Base-by-base conservation (phyloP, 2,329 filamentous ascomycete genomes). In the Byssoonygena ceratinophila region DNA sequence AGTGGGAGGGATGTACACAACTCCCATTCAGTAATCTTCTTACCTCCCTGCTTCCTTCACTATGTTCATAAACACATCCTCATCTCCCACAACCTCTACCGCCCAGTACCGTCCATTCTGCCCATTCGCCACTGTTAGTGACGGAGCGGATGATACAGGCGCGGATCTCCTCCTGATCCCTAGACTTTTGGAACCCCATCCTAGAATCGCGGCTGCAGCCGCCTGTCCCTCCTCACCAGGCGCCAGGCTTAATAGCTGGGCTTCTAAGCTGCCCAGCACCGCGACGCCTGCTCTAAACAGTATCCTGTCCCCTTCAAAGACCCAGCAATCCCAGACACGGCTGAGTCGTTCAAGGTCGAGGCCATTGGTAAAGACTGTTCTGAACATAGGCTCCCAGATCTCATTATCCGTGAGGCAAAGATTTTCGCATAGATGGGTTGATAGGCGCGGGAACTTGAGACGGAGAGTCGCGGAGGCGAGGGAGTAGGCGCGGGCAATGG, bases 261-360 rank as follows among this genome's bases (percentile, higher is more conserved):
- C 47, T 56, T 74, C 69, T 11, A 74, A 62, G 53, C 67, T 66
- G 20, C 72, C 71, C 4, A 74, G 59, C 25, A 71, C 57, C 1
- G 71, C 71, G 32, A 74, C 69, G 1, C 70, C 72, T 2, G 71
- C 64, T 25, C 68, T 70, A 46, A 74, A 70, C 54, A 74, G 64
- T 41, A 72, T 68, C 20, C 70, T 67, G 55, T 83, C 80, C 27
- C 78, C 78, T 62, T 83, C 80, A 53, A 83, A 78, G 1, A 76
- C 74, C 64, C 77, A 80, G 48, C 81, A 74, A 59, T 83, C 80
- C 78, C 79, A 81, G 18, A 82, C 68, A 2, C 80, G 69, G 45
- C 74, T 74, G 9, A 77, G 70, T 31, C 74, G 70, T 54, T 80
- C 77, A 8, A 79, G 63, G 39, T 74, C 71, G 1, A 79, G 68